Evolutionary conservation across 495 filamentous ascomycete genomes (phyloP).

Genomic region (Penicillium cataractarum): DNA sequence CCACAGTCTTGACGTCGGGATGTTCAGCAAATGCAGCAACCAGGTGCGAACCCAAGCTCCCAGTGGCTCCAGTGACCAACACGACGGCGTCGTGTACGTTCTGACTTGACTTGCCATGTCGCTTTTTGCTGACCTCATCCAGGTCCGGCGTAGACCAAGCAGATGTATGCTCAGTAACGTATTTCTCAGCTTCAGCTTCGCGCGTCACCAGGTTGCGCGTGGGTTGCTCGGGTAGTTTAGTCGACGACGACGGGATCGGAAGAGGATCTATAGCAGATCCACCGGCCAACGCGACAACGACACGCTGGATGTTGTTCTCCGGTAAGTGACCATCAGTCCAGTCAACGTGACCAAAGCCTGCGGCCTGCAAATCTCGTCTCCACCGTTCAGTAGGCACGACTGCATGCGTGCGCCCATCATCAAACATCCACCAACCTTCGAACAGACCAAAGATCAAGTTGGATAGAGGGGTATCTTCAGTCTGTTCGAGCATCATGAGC

Average conservation of each 20-base stretch:
- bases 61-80: constrained; percentile 57
- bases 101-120: not conserved
- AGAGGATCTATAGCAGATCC: constrained; percentile 5
- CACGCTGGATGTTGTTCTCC: constrained; percentile 45
- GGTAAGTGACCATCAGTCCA: constrained; percentile 50
- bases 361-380: constrained; percentile 41
- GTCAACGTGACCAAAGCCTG: constrained; percentile 51
- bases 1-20: constrained; percentile 30
- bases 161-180: constrained; percentile 28
- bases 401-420: constrained; percentile 53
- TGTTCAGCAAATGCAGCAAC: constrained; percentile 39
- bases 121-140: not conserved
- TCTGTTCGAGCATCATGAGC: constrained; percentile 43
- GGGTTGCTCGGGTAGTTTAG: not conserved
- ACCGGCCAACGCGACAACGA: constrained; percentile 50
- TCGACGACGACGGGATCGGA: not conserved
- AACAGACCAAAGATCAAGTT: constrained; percentile 56
- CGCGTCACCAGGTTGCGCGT: constrained; percentile 21
- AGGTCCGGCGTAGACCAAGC: constrained; percentile 17
- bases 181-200: constrained; percentile 34
- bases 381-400: constrained; percentile 38
- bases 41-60: constrained; percentile 49
- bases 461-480: constrained; percentile 18
- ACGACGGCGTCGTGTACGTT: constrained; percentile 23
- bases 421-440: constrained; percentile 59